Base-by-base conservation (phyloP, 2,329 filamentous ascomycete genomes). In the Ilyonectria robusta region DNA sequence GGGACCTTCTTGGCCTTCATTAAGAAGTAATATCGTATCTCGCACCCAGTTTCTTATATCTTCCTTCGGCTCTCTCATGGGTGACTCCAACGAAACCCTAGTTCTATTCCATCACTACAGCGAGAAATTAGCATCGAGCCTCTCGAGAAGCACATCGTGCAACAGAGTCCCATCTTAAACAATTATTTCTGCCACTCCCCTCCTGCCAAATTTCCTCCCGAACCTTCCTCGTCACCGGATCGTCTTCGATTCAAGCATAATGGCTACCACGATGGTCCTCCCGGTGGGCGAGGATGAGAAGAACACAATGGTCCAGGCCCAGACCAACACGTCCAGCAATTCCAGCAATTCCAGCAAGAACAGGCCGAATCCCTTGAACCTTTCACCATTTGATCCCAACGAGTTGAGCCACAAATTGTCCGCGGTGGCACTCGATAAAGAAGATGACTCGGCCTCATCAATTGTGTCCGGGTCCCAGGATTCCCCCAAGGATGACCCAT, bases 401-500 rank as follows among this genome's bases (percentile, higher is more conserved):
- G 88, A 91, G 62, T 78, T 91, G 31, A 82, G 84, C 11, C 82
- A 84, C 35, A 85, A 88, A 19, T 81, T 91, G 26, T 81, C 82
- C 55, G 69, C 83, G 11, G 84, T 90, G 19, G 78, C 88, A 15
- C 82, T 81, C 6, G 83, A 89, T 66, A 86, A 86, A 67, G 85
- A 85, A n/a, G 54, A 57, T 44, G 57, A 59, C 33, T 59, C 53
- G n/a, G 17, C 56, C 59, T 66, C 78, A 80, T 8, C 75, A 77
- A 13, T 35, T 7, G 19, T 33, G 19, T 53, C 50, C n/a, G n/a
- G 11, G 10, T 53, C 50, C n/a, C n/a, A 35, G 31, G 29, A 17
- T 29, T 58, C 53, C 8, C 44, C 35, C 26, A 63, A 59, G 48
- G 44, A 48, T 2, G 42, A 59, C n/a, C 37, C 13, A 17, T 44